Base-by-base conservation (phyloP, 2,329 filamentous ascomycete genomes). In the Thielaviopsis ethacetica region DNA sequence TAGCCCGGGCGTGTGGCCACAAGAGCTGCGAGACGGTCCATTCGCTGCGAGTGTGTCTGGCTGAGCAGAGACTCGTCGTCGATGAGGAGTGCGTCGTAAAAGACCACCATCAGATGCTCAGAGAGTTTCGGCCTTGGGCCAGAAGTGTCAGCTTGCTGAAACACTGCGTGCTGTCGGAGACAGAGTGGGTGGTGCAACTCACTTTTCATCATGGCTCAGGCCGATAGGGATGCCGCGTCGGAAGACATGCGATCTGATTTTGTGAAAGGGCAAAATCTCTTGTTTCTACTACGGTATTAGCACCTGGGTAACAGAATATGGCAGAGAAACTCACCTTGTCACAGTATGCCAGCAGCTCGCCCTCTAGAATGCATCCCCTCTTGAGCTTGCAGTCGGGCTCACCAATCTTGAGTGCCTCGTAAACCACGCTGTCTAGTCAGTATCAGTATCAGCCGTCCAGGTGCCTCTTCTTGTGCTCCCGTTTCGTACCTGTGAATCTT, bases 271-370 rank as follows among this genome's bases (percentile, higher is more conserved):
- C 51, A 89, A 71, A 2, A 94, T 82, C 44, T 75, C 78, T 22
- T 77, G 70, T 51, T 84, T 75, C 70, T 80, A 54, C 22, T 1
- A 2, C 12, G 6, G 22, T 53, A 51, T 70, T 41, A 69, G 64
- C 30, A 34, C 10, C 2, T 34, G 30, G 10, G 6, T 34, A n/a
- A 10, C 26, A 17, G 4, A 26, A 44, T 17, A n/a, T n/a, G n/a
- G n/a, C n/a, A n/a, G n/a, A n/a, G n/a, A n/a, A 3, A 64, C 69
- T 54, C 66, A 76, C 77, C 65, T 75, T 72, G 56, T 88, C 83
- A 66, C 80, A 87, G 69, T 84, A 94, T 1, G 91, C 84, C 5
- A 93, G 76, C 58, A 95, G 72, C 66, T 96, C 91, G 2, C 88
- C 89, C 66, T 95, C 85, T 0, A 95, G 69, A 52, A 95, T 91